Evolutionary conservation across 176 grass and related monocot genomes (phyloP).

Genomic region (Musa troglodytarum): DNA sequence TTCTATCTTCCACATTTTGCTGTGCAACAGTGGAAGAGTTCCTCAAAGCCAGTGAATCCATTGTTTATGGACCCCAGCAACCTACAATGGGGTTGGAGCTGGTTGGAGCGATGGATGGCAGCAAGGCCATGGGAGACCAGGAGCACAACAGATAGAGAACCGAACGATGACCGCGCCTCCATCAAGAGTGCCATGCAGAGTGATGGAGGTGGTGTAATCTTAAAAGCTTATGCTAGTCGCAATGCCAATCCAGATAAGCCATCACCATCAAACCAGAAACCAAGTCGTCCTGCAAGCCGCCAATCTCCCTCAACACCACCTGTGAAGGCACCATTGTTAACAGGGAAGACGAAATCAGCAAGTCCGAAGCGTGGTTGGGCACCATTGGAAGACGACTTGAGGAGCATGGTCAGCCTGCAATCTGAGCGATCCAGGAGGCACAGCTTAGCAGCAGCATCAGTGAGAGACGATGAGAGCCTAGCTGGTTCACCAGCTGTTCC

Average conservation of each 20-base stretch:
- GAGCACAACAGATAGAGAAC: conserved; percentile 45
- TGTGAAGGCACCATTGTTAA: conserved; percentile 33
- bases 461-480: conserved; percentile 63
- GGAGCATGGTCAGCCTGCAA: conserved; percentile 51
- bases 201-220: conserved; percentile 76
- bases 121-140: conserved; percentile 68
- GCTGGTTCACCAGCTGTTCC: conserved; percentile 50
- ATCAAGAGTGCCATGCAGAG: conserved; percentile 40
- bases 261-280: conserved; percentile 41
- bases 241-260: conserved; percentile 50
- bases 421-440: conserved; percentile 71
- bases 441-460: conserved; percentile 50
- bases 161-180: conserved; percentile 39
- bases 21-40: conserved; percentile 72
- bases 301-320: conserved; percentile 47
- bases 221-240: conserved; percentile 68
- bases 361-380: conserved; percentile 44
- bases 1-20: conserved; percentile 24
- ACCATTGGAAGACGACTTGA: conserved; percentile 46
- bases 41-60: conserved; percentile 64
- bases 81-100: conserved; percentile 98
- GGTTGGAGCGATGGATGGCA: conserved; percentile 98
- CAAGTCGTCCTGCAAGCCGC: conserved; percentile 28
- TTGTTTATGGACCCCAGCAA: conserved; percentile 97
- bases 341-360: conserved; percentile 41